Evolutionary conservation across 345 rosid species (phyloP).

Genomic region (Gossypium herbaceum): DNA sequence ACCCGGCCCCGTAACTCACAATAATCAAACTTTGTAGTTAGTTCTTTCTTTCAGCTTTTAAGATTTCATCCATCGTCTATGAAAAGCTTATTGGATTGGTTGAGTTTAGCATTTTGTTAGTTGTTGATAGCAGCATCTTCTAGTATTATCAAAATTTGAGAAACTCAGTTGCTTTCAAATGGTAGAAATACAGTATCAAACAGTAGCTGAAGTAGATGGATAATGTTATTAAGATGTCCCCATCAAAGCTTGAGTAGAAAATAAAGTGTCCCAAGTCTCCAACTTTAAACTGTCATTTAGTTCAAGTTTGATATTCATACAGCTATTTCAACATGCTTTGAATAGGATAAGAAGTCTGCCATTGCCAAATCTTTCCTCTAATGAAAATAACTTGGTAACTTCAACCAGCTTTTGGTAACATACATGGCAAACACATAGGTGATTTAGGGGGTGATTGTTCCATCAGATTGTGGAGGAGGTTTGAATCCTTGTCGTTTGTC

Average conservation of each 20-base stretch:
- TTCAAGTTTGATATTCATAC: neutral
- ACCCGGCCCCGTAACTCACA: too few species aligned
- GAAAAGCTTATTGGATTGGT: neutral
- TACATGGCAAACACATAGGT: neutral
- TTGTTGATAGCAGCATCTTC: too few species aligned
- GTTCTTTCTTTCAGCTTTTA: neutral
- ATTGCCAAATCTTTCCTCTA: neutral
- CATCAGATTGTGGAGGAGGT: neutral
- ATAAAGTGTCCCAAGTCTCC: neutral
- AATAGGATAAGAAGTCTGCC: neutral
- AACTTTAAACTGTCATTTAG: neutral
- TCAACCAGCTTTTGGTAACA: neutral
- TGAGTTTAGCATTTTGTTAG: neutral
- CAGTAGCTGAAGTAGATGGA: neutral
- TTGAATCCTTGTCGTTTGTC: neutral
- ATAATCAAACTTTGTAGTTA: too few species aligned
- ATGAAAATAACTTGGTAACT: neutral
- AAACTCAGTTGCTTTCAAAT: neutral
- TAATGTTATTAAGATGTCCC: neutral
- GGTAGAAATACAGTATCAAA: neutral
- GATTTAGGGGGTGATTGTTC: neutral
- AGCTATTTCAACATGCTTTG: neutral
- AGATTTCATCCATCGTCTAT: neutral
- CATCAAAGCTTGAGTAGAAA: neutral
- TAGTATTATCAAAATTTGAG: neutral